phyloP scores from a whole-genome alignment of 345 rosid genomes.

The Acer campestre region DNA sequence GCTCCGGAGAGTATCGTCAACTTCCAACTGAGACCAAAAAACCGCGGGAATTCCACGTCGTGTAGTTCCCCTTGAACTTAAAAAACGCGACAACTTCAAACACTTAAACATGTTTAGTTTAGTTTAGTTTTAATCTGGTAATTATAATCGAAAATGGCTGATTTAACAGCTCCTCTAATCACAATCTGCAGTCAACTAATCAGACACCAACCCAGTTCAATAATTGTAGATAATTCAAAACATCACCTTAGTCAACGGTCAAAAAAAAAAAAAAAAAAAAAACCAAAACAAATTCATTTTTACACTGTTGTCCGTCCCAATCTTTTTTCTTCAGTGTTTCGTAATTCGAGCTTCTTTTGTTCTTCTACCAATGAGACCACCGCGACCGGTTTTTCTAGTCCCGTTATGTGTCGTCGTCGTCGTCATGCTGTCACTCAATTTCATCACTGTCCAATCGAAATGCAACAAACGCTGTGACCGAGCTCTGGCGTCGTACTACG shows the following conservation, averaged over 20 bases:
- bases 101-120: neutral
- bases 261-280: neutral
- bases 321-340: neutral
- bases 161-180: neutral
- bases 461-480: conserved; percentile 46
- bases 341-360: neutral
- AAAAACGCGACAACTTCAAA: neutral
- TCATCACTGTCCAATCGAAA: conserved; percentile 37
- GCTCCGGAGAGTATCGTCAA: neutral
- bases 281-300: neutral
- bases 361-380: conserved; percentile 24
- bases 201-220: neutral
- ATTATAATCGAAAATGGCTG: neutral
- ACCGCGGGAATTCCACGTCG: neutral
- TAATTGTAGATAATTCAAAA: conserved; percentile 1
- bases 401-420: neutral
- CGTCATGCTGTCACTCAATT: conserved; percentile 16
- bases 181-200: neutral
- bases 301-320: neutral
- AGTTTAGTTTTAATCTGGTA: neutral
- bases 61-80: neutral
- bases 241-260: conserved; percentile 16
- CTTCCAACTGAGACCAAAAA: neutral
- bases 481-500: conserved; percentile 70
- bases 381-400: conserved; percentile 5